phyloP scores from a whole-genome alignment of 2,329 filamentous ascomycete genomes.

The Pyricularia grisea region DNA sequence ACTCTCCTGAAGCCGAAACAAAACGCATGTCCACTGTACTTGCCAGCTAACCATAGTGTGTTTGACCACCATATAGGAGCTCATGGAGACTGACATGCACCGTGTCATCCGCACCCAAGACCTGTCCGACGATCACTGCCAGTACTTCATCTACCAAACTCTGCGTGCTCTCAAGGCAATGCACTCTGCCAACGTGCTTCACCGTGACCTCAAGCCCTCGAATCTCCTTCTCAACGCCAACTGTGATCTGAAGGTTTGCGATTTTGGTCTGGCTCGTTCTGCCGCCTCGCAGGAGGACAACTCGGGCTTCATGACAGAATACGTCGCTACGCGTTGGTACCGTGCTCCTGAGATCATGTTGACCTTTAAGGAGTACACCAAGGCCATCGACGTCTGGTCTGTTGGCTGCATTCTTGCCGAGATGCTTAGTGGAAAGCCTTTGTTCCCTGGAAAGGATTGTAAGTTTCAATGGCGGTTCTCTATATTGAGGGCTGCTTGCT shows the following conservation, averaged over 20 bases:
- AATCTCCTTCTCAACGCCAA: constrained; percentile 97
- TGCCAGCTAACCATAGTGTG: constrained; percentile 10
- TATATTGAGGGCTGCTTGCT: neutral
- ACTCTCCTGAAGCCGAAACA: neutral
- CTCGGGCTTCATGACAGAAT: constrained; percentile 99
- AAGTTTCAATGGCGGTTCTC: constrained; percentile 27
- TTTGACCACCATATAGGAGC: constrained; percentile 48
- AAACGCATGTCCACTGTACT: neutral
- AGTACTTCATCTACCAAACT: constrained; percentile 99
- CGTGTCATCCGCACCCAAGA: constrained; percentile 97
- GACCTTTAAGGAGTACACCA: constrained; percentile 99
- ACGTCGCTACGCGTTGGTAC: constrained; percentile 98
- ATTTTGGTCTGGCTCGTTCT: constrained; percentile 92
- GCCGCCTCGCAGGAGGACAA: constrained; percentile 97
- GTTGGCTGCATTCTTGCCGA: constrained; percentile 96
- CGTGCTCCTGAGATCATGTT: constrained; percentile 99
- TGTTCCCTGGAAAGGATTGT: constrained; percentile 99
- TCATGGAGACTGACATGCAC: constrained; percentile 99
- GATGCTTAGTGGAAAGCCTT: constrained; percentile 96
- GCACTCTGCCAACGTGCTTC: constrained; percentile 97
- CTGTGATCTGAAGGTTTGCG: constrained; percentile 97
- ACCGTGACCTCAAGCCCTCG: constrained; percentile 94
- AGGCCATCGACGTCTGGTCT: constrained; percentile 98
- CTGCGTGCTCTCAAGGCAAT: constrained; percentile 95
- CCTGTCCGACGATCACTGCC: constrained; percentile 96